Evolutionary conservation across 2,329 filamentous ascomycete species (phyloP).

Genomic region (Ceratocystiopsis minuta): DNA sequence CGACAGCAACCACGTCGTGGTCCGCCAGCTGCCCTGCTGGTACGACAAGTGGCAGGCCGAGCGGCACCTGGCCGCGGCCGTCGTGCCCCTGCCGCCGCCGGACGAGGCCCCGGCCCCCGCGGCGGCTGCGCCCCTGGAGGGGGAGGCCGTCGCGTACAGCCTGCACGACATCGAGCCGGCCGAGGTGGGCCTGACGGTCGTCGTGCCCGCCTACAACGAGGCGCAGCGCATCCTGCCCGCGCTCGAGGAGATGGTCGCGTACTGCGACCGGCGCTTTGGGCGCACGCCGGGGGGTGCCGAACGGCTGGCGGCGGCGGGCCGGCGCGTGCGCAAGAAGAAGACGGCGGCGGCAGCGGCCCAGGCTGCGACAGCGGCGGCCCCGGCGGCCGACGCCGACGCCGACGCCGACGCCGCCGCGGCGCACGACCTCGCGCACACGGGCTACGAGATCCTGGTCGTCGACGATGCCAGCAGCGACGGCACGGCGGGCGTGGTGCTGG

Average conservation of each 20-base stretch:
- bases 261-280: conserved; percentile 63
- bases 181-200: conserved; percentile 73
- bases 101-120: background rate
- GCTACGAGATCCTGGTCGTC: conserved; percentile 87
- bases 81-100: background rate
- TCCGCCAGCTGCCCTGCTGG: conserved; percentile 63
- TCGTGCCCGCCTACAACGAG: conserved; percentile 93
- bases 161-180: conserved; percentile 50
- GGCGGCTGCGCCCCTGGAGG: conserved; percentile 3
- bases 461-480: conserved; percentile 76
- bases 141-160: conserved; percentile 24
- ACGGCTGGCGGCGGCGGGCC: no score
- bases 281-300: conserved; percentile 13
- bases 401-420: conserved; percentile 16
- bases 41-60: conserved; percentile 55
- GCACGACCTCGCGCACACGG: conserved; percentile 17
- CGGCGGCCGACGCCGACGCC: conserved; percentile 16
- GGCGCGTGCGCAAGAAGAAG: conserved; percentile 2
- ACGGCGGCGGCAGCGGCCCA: conserved; percentile 11
- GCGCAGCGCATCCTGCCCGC: conserved; percentile 67
- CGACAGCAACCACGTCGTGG: conserved; percentile 33
- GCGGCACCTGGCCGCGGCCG: conserved; percentile 29
- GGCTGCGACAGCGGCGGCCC: background rate
- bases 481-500: conserved; percentile 62
- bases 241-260: conserved; percentile 77